phyloP scores from a whole-genome alignment of 495 filamentous ascomycete genomes.

The Penicillium robsamsonii region DNA sequence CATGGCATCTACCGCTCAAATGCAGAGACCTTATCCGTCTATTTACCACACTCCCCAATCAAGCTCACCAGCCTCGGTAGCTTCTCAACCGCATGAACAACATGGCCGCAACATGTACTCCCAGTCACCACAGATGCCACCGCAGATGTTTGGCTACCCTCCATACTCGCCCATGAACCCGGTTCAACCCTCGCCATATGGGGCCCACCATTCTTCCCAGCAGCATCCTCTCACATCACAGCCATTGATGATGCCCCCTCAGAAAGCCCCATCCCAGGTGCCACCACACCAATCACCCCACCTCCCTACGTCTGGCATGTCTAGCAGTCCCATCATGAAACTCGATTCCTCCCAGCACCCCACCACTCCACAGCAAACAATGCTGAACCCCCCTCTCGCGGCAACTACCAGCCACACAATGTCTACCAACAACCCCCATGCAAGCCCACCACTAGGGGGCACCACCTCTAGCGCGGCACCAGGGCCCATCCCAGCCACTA shows the following conservation, averaged over 20 bases:
- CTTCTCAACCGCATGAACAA: slow-evolving; percentile 86
- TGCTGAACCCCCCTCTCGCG: slow-evolving; percentile 44
- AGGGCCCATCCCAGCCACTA: slow-evolving; percentile 98
- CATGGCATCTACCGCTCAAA: slow-evolving; percentile 85
- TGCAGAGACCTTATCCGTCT: slow-evolving; percentile 81
- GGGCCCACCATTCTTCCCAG: slow-evolving; percentile 68
- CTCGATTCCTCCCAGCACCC: slow-evolving; percentile 49
- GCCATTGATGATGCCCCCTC: slow-evolving; percentile 67
- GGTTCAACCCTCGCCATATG: slow-evolving; percentile 69
- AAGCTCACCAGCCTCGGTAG: slow-evolving; percentile 92
- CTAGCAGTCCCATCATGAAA: slow-evolving; percentile 38
- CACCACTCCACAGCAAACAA: slow-evolving; percentile 35
- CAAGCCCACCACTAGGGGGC: slow-evolving; percentile 41
- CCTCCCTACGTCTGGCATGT: slow-evolving; percentile 38
- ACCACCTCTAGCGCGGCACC: slow-evolving; percentile 91
- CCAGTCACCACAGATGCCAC: slow-evolving; percentile 73
- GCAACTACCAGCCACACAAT: slow-evolving; percentile 52
- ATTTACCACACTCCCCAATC: slow-evolving; percentile 97
- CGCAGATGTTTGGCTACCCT: slow-evolving; percentile 73
- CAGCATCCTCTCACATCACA: slow-evolving; percentile 62
- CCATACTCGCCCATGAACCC: slow-evolving; percentile 74
- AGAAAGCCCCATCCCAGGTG: slow-evolving; percentile 56
- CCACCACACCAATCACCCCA: slow-evolving; percentile 50
- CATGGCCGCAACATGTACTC: slow-evolving; percentile 78
- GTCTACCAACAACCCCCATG: slow-evolving; percentile 50